Percentiles rank a stretch among this genome's conserved stretches.
These are phyloP conservation scores for Kurtzmaniella cleridarum DNA, from an alignment of 805 yeast species.

Conservation along the genomic window DNA sequence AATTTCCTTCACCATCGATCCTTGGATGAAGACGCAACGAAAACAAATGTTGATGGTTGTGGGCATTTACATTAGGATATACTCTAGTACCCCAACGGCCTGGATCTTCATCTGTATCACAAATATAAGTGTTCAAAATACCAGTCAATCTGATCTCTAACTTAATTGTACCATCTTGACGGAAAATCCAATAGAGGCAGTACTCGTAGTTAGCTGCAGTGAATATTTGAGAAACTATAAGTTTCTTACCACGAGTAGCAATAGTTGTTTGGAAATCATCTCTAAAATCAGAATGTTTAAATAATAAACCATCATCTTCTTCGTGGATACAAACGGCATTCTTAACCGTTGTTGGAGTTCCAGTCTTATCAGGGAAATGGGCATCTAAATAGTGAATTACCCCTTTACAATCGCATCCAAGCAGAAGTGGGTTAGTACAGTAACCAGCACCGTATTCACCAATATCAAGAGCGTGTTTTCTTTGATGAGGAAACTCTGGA, in stretches of 20 bases:
- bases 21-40: conserved; percentile 75
- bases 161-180: conserved; percentile 81
- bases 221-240: conserved; percentile 73
- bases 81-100: conserved; percentile 81
- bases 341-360: conserved; percentile 65
- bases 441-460: conserved; percentile 88
- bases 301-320: conserved; percentile 76
- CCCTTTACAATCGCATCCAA: conserved; percentile 85
- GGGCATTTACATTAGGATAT: conserved; percentile 77
- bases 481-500: conserved; percentile 75
- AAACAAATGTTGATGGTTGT: conserved; percentile 82
- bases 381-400: conserved; percentile 80
- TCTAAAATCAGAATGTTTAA: conserved; percentile 81
- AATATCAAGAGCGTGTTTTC: conserved; percentile 82
- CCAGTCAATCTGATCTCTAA: conserved; percentile 78
- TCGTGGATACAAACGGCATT: conserved; percentile 82
- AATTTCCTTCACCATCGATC: conserved; percentile 75
- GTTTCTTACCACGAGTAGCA: conserved; percentile 69
- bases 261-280: conserved; percentile 71
- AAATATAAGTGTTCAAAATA: conserved; percentile 67
- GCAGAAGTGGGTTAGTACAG: conserved; percentile 72
- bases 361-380: conserved; percentile 61
- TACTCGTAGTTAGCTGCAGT: conserved; percentile 86
- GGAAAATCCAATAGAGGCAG: conserved; percentile 76
- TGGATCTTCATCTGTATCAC: conserved; percentile 58